Evolutionary conservation across 495 filamentous ascomycete genomes (phyloP).

Genomic region (Aspergillus panamensis): DNA sequence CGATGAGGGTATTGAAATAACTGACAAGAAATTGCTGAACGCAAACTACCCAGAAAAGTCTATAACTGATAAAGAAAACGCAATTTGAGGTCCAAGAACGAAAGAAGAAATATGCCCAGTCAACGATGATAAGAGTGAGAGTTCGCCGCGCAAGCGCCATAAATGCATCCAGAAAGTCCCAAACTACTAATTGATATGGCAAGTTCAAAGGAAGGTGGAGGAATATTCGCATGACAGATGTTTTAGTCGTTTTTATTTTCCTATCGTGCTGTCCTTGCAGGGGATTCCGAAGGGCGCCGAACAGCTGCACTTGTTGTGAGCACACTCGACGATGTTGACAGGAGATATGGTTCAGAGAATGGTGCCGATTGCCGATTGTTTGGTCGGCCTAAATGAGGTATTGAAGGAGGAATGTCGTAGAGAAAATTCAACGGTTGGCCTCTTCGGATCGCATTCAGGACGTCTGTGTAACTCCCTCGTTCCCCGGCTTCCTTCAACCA

Average conservation of each 20-base stretch:
- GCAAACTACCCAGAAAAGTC: conserved; percentile 8
- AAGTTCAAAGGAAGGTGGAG: neutral
- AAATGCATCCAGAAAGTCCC: conserved; percentile 18
- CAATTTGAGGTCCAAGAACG: conserved; percentile 6
- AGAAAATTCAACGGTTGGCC: conserved; percentile 36
- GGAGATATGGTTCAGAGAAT: conserved; percentile 24
- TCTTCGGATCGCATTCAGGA: conserved; percentile 41
- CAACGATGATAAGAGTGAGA: conserved; percentile 3
- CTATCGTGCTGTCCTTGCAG: conserved; percentile 27
- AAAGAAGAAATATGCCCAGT: conserved; percentile 2
- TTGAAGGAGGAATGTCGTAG: conserved; percentile 26
- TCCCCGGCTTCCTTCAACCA: conserved; percentile 81
- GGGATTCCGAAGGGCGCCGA: conserved; percentile 23
- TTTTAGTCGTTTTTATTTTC: neutral
- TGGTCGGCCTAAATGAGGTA: conserved; percentile 20
- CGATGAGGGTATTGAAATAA: conserved; percentile 11
- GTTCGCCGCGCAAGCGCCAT: conserved; percentile 15
- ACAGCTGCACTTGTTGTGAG: conserved; percentile 18
- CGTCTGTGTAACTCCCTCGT: conserved; percentile 44
- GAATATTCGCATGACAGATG: neutral
- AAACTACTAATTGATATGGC: conserved; percentile 7
- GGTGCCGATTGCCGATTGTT: conserved; percentile 18
- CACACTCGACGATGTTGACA: conserved; percentile 16
- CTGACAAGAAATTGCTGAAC: neutral
- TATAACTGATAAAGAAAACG: conserved; percentile 4